Percentiles rank a stretch among this genome's conserved stretches.
These are phyloP conservation scores for Ophiostoma fasciatum DNA, from an alignment of 2,329 filamentous ascomycete species.

Conservation along the genomic window DNA sequence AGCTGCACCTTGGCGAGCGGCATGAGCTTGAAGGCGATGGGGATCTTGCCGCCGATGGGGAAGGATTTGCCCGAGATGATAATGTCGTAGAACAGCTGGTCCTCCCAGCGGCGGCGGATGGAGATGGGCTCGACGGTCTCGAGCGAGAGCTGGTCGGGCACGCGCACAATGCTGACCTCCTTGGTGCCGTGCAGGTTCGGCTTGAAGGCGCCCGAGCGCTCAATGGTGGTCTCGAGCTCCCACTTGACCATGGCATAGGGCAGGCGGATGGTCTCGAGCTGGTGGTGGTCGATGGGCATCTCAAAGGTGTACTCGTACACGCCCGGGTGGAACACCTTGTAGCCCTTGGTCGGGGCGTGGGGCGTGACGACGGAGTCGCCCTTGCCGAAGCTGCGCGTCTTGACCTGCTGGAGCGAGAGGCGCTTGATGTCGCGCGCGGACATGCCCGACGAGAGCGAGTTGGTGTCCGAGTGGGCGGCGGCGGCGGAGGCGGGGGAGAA, in stretches of 20 bases:
- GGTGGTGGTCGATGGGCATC: conserved; percentile 72
- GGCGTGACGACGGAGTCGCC: conserved; percentile 55
- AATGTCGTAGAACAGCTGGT: conserved; percentile 90
- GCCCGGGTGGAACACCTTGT: conserved; percentile 71
- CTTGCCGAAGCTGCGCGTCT: conserved; percentile 75
- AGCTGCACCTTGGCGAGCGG: conserved; percentile 87
- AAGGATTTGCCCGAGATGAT: conserved; percentile 94
- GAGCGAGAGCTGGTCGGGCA: conserved; percentile 74
- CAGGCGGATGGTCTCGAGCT: conserved; percentile 78
- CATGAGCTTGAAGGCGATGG: conserved; percentile 87
- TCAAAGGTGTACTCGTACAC: conserved; percentile 61
- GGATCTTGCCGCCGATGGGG: conserved; percentile 72
- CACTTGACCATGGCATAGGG: conserved; percentile 80
- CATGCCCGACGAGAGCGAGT: conserved; percentile 20
- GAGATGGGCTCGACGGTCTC: conserved; percentile 90
- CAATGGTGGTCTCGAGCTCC: conserved; percentile 71
- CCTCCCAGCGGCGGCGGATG: conserved; percentile 87
- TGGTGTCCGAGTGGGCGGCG: conserved; percentile 13
- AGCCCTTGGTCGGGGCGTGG: conserved; percentile 49
- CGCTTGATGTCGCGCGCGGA: conserved; percentile 41
- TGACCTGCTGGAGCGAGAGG: conserved; percentile 64
- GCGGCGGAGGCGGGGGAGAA: neutral
- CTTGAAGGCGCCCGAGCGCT: conserved; percentile 79
- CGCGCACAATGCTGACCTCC: conserved; percentile 70
- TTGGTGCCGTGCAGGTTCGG: conserved; percentile 71